Evolutionary conservation across 805 yeast species (phyloP).

Genomic region (Saccharomycopsis guyanensis): DNA sequence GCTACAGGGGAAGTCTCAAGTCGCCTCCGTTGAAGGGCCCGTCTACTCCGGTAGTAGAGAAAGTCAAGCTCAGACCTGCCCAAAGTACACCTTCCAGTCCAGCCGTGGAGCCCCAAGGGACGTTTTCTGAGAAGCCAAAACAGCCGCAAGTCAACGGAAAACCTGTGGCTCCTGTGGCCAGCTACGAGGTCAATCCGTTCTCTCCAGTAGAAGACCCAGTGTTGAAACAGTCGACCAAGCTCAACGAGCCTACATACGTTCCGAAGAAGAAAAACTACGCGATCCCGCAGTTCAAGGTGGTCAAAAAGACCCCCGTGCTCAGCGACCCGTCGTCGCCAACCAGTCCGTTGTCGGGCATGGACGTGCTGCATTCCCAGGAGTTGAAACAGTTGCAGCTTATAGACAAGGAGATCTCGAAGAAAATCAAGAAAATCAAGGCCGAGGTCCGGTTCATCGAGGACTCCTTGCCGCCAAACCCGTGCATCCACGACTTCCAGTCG

Average conservation of each 20-base stretch:
- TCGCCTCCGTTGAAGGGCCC: constrained; percentile 4
- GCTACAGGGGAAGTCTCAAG: constrained; percentile 4
- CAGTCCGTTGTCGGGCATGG: not conserved
- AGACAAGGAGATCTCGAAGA: constrained; percentile 19
- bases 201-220: too few relatives aligned
- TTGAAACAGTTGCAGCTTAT: constrained; percentile 18
- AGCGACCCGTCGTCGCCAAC: not conserved
- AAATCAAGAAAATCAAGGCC: constrained; percentile 18
- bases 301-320: constrained; percentile 1
- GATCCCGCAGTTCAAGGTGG: constrained; percentile 17
- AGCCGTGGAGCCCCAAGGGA: not conserved
- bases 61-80: not conserved
- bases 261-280: not conserved
- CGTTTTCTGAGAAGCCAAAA: not conserved
- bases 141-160: not conserved
- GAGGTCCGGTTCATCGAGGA: constrained; percentile 20
- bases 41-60: not conserved
- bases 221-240: not conserved
- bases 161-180: not conserved
- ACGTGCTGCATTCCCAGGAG: constrained; percentile 7
- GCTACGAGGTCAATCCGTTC: too few relatives aligned
- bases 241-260: not conserved
- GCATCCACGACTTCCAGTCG: constrained; percentile 18
- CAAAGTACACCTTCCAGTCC: not conserved
- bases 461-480: constrained; percentile 21